These are phyloP conservation scores for Euptelea pleiosperma DNA, from an alignment of 164 flowering plant species.

Conservation along the genomic window DNA sequence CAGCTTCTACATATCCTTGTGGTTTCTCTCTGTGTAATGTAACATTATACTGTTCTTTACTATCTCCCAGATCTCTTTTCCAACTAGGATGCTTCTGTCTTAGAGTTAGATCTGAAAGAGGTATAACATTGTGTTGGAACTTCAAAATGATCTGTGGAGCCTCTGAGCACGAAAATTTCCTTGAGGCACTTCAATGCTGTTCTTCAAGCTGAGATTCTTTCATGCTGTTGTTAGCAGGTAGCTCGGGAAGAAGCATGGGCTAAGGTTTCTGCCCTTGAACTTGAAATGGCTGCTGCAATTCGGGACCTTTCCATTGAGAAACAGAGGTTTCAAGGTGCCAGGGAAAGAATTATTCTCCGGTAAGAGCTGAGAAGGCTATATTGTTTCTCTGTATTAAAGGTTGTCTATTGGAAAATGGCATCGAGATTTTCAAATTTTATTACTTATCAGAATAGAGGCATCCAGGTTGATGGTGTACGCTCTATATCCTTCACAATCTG, in stretches of 20 bases:
- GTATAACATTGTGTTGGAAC: not conserved
- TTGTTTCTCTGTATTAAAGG: not conserved
- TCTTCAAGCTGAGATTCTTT: conserved; percentile 48
- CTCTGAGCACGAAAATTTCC: not conserved
- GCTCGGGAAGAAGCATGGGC: conserved; percentile 99
- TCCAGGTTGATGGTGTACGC: not conserved
- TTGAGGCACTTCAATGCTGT: conserved; percentile 6
- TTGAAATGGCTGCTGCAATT: conserved; percentile 83
- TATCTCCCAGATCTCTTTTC: too few relatives aligned
- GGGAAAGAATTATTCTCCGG: conserved; percentile 96
- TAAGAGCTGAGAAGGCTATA: conserved; percentile 25
- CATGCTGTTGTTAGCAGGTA: conserved; percentile 85
- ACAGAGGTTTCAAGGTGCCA: conserved; percentile 76
- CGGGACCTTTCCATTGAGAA: conserved; percentile 91
- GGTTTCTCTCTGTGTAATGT: too few relatives aligned
- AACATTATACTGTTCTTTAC: too few relatives aligned
- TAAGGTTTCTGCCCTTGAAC: conserved; percentile 85
- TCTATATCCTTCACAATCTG: not conserved
- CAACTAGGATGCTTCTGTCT: too few relatives aligned
- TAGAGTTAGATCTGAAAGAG: not conserved
- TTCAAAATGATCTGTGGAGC: not conserved
- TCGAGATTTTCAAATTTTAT: not conserved
- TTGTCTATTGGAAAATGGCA: not conserved
- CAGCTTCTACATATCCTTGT: too few relatives aligned
- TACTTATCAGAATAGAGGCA: too few relatives aligned